phyloP scores from a whole-genome alignment of 805 yeast genomes.

The Danielozyma ontarioensis region DNA sequence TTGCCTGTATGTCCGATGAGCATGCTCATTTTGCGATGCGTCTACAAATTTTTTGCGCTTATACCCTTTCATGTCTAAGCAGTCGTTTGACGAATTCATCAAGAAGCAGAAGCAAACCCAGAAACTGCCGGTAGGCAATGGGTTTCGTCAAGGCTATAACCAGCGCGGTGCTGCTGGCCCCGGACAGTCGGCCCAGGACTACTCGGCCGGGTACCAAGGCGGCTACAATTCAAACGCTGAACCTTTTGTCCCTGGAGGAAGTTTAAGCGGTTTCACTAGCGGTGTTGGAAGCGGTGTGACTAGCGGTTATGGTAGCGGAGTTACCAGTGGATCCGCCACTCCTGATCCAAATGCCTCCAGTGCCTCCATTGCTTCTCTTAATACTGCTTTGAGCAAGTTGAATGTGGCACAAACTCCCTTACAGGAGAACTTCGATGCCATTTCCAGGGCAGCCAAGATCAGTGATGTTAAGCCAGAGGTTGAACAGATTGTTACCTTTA shows the following conservation, averaged over 20 bases:
- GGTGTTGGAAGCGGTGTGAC: conserved; percentile 10
- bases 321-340: conserved; percentile 31
- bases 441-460: conserved; percentile 47
- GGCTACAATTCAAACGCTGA: conserved; percentile 3
- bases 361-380: conserved; percentile 67
- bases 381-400: conserved; percentile 60
- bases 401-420: conserved; percentile 60
- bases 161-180: conserved; percentile 1
- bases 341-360: conserved; percentile 47
- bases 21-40: no score
- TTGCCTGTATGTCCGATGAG: no score
- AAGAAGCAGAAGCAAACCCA: conserved; percentile 36
- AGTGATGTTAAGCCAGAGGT: conserved; percentile 54
- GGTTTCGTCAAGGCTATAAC: background rate
- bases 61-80: conserved; percentile 27
- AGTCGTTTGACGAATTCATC: conserved; percentile 49
- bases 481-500: conserved; percentile 41
- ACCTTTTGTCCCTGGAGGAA: conserved; percentile 3
- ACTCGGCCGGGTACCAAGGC: conserved; percentile 7
- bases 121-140: conserved; percentile 28
- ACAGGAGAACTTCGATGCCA: conserved; percentile 47
- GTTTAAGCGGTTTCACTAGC: conserved; percentile 2
- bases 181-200: conserved; percentile 2
- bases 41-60: no score
- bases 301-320: conserved; percentile 12